Evolutionary conservation across 2,329 filamentous ascomycete species (phyloP).

Genomic region (Zalaria sp.): DNA sequence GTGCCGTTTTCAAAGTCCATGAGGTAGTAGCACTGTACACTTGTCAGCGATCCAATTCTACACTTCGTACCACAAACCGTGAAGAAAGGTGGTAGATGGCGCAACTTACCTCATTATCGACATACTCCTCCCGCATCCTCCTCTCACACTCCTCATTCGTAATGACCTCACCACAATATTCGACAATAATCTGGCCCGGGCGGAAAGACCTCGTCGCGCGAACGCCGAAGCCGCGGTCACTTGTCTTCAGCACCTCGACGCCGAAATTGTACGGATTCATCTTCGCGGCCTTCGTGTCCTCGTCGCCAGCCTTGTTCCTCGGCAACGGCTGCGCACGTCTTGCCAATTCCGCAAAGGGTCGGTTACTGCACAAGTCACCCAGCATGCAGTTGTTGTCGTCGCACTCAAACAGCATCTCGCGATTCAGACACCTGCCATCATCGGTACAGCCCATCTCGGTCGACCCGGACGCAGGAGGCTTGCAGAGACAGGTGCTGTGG

Average conservation of each 20-base stretch:
- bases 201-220: slow-evolving; percentile 79
- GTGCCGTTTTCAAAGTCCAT: slow-evolving; percentile 99
- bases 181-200: slow-evolving; percentile 90
- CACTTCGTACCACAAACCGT: too few species aligned
- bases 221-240: slow-evolving; percentile 79
- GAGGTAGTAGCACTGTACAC: slow-evolving; percentile 74
- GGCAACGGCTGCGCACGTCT: slow-evolving; percentile 46
- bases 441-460: slow-evolving; percentile 69
- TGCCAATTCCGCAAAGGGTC: slow-evolving; percentile 69
- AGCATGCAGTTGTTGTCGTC: slow-evolving; percentile 79
- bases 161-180: slow-evolving; percentile 96
- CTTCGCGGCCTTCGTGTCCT: slow-evolving; percentile 9
- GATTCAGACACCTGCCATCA: slow-evolving; percentile 61
- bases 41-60: neutral
- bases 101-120: slow-evolving; percentile 67
- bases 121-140: slow-evolving; percentile 87
- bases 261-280: slow-evolving; percentile 83
- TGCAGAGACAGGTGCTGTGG: slow-evolving; percentile 54
- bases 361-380: slow-evolving; percentile 64
- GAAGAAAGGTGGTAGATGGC: too few species aligned
- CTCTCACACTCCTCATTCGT: slow-evolving; percentile 86
- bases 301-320: slow-evolving; percentile 10
- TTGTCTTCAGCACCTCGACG: slow-evolving; percentile 87
- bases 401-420: slow-evolving; percentile 96
- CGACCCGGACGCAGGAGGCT: slow-evolving; percentile 22